Base-by-base conservation (phyloP, 2,329 filamentous ascomycete species). In the Aspergillus udagawae region DNA sequence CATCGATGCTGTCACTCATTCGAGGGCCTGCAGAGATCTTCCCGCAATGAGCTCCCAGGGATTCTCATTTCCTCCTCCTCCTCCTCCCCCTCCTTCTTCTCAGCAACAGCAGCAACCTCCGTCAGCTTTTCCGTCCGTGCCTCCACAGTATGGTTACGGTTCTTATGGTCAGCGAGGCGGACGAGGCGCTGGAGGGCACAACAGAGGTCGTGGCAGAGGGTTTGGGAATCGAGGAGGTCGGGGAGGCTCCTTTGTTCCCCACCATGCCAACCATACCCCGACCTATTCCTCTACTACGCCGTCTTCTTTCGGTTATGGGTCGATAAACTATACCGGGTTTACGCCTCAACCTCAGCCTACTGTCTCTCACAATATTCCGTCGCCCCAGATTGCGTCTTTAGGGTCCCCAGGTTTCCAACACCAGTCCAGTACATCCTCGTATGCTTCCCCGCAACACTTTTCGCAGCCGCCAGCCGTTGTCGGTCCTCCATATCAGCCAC, bases 61-160 rank as follows among this genome's bases (percentile, higher is more conserved):
- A 27, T 79, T 79, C 65, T 73, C 76, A 45, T 79, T 79, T 62
- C 77, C 77, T 57, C 76, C 76, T 21, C 77, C 77, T 35, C 77
- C 77, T 20, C 77, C 77, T 23, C 77, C 75, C 38, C 74, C 75
- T 41, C 73, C 73, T 8, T 54, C 66, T 23, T 60, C 55, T 21
- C 60, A 60, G 35, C 64, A 63, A 32, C 53, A 53, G 21, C 59
- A 45, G 21, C 42, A 21, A 12, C 10, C 65, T 29, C 66, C 58
- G 42, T 63, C 65, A 52, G 49, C 62, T 52, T 60, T 65, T 53
- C 56, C 59, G 47, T 52, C 70, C 47, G 44, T 1, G n/a, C 38
- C 64, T 29, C 28, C 59, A 14, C 66, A 65, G 41, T 69, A 72
- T 55, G 65, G 68, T 20, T 65, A 71, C 54, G 61, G 57, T 27